Evolutionary conservation across 2,329 filamentous ascomycete genomes (phyloP).

Genomic region (Fusarium gaditjirri): DNA sequence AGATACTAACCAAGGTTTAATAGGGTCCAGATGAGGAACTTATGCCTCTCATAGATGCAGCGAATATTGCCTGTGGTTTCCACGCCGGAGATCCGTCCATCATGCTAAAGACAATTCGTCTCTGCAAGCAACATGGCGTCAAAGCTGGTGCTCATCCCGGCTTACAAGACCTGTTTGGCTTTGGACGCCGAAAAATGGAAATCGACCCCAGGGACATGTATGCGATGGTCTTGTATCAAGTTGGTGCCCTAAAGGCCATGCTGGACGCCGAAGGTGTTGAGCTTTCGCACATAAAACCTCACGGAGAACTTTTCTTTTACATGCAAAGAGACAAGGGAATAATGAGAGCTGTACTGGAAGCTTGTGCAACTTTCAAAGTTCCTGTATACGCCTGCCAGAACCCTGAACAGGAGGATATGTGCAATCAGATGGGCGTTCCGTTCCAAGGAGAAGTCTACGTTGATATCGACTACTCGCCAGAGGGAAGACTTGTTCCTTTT

Average conservation of each 20-base stretch:
- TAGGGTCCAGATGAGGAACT: slow-evolving; percentile 65
- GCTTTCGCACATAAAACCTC: slow-evolving; percentile 71
- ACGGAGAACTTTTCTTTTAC: slow-evolving; percentile 65
- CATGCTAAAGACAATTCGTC: slow-evolving; percentile 68
- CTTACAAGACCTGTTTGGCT: slow-evolving; percentile 72
- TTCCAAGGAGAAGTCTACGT: neutral
- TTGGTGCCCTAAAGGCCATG: slow-evolving; percentile 70
- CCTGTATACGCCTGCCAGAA: slow-evolving; percentile 44
- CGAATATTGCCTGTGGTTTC: slow-evolving; percentile 71
- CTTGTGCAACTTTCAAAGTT: slow-evolving; percentile 42
- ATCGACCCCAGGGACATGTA: slow-evolving; percentile 66
- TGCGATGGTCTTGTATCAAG: slow-evolving; percentile 69
- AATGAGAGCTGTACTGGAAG: slow-evolving; percentile 45
- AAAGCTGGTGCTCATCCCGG: slow-evolving; percentile 71
- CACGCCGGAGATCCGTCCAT: slow-evolving; percentile 71
- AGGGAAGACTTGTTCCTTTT: neutral
- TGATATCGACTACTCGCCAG: neutral
- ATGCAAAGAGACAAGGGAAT: slow-evolving; percentile 44
- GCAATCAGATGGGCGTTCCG: neutral
- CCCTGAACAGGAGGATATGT: neutral
- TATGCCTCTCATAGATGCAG: slow-evolving; percentile 69
- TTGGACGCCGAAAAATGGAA: slow-evolving; percentile 71
- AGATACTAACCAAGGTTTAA: neutral
- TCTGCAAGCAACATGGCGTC: slow-evolving; percentile 67
- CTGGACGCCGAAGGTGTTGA: slow-evolving; percentile 65